Evolutionary conservation across 1,284 basidiomycete species (phyloP).

Genomic region (Moesziomyces aphidis): DNA sequence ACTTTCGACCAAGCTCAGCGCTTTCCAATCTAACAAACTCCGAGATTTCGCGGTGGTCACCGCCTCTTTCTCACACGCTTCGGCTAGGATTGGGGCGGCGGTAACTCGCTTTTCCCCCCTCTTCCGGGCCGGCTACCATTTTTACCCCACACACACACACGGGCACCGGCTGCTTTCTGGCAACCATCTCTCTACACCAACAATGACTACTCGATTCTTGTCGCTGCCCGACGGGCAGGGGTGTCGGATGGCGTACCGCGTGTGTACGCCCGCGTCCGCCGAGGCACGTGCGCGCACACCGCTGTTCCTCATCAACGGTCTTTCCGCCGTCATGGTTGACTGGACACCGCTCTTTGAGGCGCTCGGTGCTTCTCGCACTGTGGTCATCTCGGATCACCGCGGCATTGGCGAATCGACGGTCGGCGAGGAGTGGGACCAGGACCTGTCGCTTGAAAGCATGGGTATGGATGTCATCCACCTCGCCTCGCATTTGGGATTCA

Average conservation of each 20-base stretch:
- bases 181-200: neutral
- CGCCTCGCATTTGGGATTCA: conserved; percentile 33
- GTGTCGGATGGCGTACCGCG: conserved; percentile 46
- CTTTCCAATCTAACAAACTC: neutral
- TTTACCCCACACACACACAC: neutral
- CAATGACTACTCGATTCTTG: conserved; percentile 10
- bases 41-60: neutral
- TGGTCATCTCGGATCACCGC: conserved; percentile 61
- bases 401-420: conserved; percentile 57
- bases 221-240: conserved; percentile 13
- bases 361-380: conserved; percentile 37
- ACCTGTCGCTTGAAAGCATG: conserved; percentile 55
- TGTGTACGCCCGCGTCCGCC: conserved; percentile 5
- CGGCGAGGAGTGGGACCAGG: conserved; percentile 46
- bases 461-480: conserved; percentile 56
- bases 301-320: conserved; percentile 61
- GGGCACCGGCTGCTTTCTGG: neutral
- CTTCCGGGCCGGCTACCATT: neutral
- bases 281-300: conserved; percentile 17
- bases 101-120: neutral
- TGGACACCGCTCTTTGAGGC: conserved; percentile 58
- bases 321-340: conserved; percentile 62
- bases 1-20: neutral
- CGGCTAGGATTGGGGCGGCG: neutral
- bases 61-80: neutral